A percentile compares a stretch with the other conserved stretches of the same genome.
These are phyloP conservation scores for Globisporangium radiosum DNA, from an alignment of 352 stramenopile species.

Conservation along the genomic window DNA sequence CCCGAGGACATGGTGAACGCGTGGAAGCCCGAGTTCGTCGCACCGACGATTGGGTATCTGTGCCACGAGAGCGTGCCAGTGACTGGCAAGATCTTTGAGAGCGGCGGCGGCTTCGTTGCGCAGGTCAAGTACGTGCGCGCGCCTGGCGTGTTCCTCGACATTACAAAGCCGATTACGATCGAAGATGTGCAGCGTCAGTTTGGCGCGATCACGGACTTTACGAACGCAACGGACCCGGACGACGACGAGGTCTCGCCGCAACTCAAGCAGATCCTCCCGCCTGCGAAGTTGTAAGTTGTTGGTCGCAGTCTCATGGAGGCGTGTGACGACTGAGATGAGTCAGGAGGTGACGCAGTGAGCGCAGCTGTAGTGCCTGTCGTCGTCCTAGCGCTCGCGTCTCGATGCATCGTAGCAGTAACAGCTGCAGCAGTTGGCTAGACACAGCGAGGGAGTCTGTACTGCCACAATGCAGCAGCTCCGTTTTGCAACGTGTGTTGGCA, in stretches of 20 bases:
- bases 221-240: conserved; percentile 65
- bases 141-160: conserved; percentile 58
- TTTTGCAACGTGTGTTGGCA: too few species aligned
- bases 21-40: conserved; percentile 87
- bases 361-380: too few species aligned
- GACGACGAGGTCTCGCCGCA: conserved; percentile 70
- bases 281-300: conserved; percentile 53
- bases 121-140: conserved; percentile 81
- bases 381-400: too few species aligned
- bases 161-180: conserved; percentile 65
- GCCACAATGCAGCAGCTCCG: too few species aligned
- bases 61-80: conserved; percentile 76
- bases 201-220: conserved; percentile 71
- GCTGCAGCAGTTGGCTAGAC: too few species aligned
- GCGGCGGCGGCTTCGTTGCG: conserved; percentile 73
- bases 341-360: neutral
- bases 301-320: too few species aligned
- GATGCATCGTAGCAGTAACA: too few species aligned
- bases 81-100: conserved; percentile 80
- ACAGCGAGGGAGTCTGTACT: too few species aligned
- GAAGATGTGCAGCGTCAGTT: conserved; percentile 77
- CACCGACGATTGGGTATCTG: conserved; percentile 80
- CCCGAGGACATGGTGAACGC: conserved; percentile 72
- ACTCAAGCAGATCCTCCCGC: conserved; percentile 69
- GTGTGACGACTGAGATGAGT: neutral